phyloP scores from a whole-genome alignment of 257 asterid genomes.

The Cruciata laevipes region DNA sequence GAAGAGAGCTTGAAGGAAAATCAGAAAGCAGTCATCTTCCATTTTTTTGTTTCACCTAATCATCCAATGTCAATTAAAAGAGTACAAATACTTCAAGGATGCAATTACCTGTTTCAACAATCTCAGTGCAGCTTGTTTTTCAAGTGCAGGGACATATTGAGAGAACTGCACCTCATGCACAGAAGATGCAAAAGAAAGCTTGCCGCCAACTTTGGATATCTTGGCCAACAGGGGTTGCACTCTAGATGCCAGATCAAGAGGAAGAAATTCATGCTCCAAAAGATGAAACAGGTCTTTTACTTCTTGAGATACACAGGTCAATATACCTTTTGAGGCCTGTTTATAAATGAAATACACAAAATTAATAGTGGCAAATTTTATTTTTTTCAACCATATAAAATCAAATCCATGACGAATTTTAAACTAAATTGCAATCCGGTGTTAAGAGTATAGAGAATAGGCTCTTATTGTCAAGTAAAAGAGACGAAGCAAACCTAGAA shows the following conservation, averaged over 20 bases:
- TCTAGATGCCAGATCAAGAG: slow-evolving; percentile 65
- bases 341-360: neutral
- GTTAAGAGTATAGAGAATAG: too few species aligned
- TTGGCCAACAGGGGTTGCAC: slow-evolving; percentile 56
- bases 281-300: slow-evolving; percentile 70
- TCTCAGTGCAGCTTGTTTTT: slow-evolving; percentile 75
- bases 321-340: slow-evolving; percentile 77
- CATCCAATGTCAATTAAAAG: neutral
- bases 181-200: slow-evolving; percentile 65
- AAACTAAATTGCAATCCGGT: neutral
- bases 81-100: neutral
- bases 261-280: slow-evolving; percentile 71
- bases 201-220: slow-evolving; percentile 68
- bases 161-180: slow-evolving; percentile 66
- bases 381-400: neutral
- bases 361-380: neutral
- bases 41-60: neutral
- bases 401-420: neutral
- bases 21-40: neutral
- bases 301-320: slow-evolving; percentile 80
- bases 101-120: slow-evolving; percentile 68
- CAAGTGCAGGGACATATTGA: slow-evolving; percentile 64
- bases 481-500: too few species aligned
- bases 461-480: too few species aligned
- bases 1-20: neutral